These are phyloP conservation scores for Gentiana macrophylla DNA, from an alignment of 257 asterid genomes.

Conservation along the genomic window DNA sequence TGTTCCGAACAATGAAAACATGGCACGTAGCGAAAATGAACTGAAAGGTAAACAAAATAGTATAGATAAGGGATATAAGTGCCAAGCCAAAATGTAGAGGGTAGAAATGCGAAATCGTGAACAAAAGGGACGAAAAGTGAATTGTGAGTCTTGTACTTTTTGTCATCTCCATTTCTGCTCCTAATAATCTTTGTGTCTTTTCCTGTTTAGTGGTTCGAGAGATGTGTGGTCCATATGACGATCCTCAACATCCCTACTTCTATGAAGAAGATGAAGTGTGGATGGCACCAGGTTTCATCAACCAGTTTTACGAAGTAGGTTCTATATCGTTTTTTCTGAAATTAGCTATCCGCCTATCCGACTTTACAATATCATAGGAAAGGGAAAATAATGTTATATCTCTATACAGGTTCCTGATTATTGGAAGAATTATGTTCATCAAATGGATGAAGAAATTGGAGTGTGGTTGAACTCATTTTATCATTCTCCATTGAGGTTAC, in stretches of 20 bases:
- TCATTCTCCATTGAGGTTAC: constrained; percentile 86
- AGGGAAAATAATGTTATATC: constrained; percentile 4
- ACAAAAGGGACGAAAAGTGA: too few species aligned
- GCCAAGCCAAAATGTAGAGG: too few species aligned
- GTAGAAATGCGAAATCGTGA: too few species aligned
- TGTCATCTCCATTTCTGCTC: too few species aligned
- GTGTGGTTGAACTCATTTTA: constrained; percentile 94
- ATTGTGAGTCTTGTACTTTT: too few species aligned
- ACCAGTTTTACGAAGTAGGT: constrained; percentile 87
- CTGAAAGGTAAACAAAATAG: too few species aligned
- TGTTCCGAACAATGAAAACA: too few species aligned
- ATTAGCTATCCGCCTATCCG: neutral
- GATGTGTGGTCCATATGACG: constrained; percentile 78
- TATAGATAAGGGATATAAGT: too few species aligned
- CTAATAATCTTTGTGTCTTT: constrained; percentile 1
- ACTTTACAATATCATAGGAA: neutral
- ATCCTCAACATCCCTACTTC: constrained; percentile 94
- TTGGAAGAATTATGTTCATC: constrained; percentile 77
- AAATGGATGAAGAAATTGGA: constrained; percentile 90
- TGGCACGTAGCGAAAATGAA: too few species aligned
- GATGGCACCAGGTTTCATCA: constrained; percentile 99
- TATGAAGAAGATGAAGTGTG: constrained; percentile 98
- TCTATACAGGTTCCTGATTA: constrained; percentile 83
- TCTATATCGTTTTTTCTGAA: neutral
- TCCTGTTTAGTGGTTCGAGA: constrained; percentile 76